Base-by-base conservation (phyloP, 1,284 basidiomycete species). In the Cystobasidium slooffiae region DNA sequence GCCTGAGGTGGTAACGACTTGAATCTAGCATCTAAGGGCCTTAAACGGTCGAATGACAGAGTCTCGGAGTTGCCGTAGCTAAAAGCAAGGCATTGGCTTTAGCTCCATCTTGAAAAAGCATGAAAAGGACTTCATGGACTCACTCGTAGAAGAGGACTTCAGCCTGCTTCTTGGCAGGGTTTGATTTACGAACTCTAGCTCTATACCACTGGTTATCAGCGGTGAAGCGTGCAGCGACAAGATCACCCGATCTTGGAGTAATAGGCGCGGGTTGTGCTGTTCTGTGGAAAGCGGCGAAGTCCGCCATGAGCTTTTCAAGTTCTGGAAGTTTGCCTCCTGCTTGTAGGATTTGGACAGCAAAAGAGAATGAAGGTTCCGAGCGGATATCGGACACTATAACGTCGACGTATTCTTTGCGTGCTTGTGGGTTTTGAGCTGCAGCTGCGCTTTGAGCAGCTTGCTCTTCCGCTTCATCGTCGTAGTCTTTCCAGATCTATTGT, bases 311-410 rank as follows among this genome's bases (percentile, higher is more conserved):
- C 82, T 90, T 90, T 80, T 97, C 95, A 72, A 99, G 85, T 16
- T 91, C 89, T 7, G 90, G 91, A 72, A 95, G 94, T 85, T 70
- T 76, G 91, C 92, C 93, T 84, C 93, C 90, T 4, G 91, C 91
- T 81, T 92, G 91, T 37, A 97, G 87, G 58, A 97, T 87, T 82
- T 99, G 96, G 16, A 98, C 89, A 14, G 93, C 96, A 85, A 99
- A 98, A 31, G 83, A 85, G 81, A 97, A 91, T n/a, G 85, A 85
- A 49, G 89, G 89, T 76, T 86, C 85, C 9, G 82, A 81, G 68
- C 92, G 89, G 56, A 97, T 88, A 80, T 97, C 93, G 68, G 93
- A 94, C 78, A 98, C 87, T 82, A 95, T 91, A 76, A 97, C 87
- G 82, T 98, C 96, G 62, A 94, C 86, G 81, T 96, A 97, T 80